Evolutionary conservation across 495 filamentous ascomycete genomes (phyloP).

Genomic region (Delitschia confertaspora): DNA sequence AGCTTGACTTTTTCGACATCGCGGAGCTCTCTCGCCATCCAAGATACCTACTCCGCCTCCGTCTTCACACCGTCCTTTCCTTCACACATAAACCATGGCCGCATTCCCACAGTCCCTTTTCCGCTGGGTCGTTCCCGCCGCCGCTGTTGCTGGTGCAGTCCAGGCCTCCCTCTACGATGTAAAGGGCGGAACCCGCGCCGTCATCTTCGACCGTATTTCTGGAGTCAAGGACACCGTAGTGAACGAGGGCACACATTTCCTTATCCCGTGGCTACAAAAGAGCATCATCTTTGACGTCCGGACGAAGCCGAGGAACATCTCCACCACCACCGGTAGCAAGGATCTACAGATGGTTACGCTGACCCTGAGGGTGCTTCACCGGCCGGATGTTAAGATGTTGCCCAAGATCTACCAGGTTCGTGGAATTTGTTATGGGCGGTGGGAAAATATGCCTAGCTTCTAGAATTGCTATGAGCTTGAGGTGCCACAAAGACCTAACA

Average conservation of each 20-base stretch:
- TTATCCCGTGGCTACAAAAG: constrained; percentile 91
- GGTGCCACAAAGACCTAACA: neutral
- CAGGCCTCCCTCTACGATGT: constrained; percentile 91
- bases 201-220: constrained; percentile 93
- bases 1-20: constrained; percentile 16
- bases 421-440: too few relatives aligned
- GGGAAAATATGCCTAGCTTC: constrained; percentile 25
- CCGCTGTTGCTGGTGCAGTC: constrained; percentile 51
- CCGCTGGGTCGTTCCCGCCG: constrained; percentile 61
- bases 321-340: constrained; percentile 97
- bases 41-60: constrained; percentile 9
- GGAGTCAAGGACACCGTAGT: constrained; percentile 89
- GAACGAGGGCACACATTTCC: constrained; percentile 95
- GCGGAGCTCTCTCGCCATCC: constrained; percentile 6
- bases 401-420: constrained; percentile 99
- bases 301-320: constrained; percentile 93
- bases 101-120: constrained; percentile 55
- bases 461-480: neutral
- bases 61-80: constrained; percentile 14
- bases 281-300: constrained; percentile 96
- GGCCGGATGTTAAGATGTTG: constrained; percentile 83
- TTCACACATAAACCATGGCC: constrained; percentile 46
- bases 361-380: constrained; percentile 89
- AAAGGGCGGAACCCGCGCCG: constrained; percentile 82
- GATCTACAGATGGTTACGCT: constrained; percentile 99